These are phyloP conservation scores for Alnus glutinosa DNA, from an alignment of 306 rosid species.

Conservation along the genomic window DNA sequence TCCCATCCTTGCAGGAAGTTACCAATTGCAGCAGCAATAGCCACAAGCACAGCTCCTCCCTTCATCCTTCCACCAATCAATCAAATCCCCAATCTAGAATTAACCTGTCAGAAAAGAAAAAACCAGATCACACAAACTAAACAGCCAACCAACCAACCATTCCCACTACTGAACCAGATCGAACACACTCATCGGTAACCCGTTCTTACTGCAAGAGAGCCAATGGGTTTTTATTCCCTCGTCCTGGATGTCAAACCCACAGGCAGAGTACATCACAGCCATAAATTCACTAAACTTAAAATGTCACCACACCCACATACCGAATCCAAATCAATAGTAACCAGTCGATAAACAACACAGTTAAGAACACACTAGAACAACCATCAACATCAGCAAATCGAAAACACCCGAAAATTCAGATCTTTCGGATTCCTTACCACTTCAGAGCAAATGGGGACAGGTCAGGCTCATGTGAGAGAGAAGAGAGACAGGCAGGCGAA, in stretches of 20 bases:
- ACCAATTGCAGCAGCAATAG: slow-evolving; percentile 84
- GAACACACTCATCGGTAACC: not conserved
- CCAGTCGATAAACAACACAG: not conserved
- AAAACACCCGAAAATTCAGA: not conserved
- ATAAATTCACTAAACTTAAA: not conserved
- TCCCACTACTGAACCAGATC: slow-evolving; percentile 15
- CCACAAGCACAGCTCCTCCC: slow-evolving; percentile 79
- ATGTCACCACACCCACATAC: slow-evolving; percentile 4
- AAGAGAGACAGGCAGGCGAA: not conserved
- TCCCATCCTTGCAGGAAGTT: slow-evolving; percentile 95
- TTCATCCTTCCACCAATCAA: slow-evolving; percentile 43
- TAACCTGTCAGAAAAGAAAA: slow-evolving; percentile 20
- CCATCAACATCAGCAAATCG: not conserved
- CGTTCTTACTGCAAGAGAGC: not conserved
- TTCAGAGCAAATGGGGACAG: not conserved
- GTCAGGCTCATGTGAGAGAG: not conserved
- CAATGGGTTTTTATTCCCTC: not conserved
- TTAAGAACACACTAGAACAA: slow-evolving; percentile 4
- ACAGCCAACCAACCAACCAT: too few species aligned
- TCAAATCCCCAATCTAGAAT: slow-evolving; percentile 15
- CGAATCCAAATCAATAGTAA: slow-evolving; percentile 2
- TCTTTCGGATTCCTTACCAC: slow-evolving; percentile 14
- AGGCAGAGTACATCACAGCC: not conserved
- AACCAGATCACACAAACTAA: slow-evolving; percentile 13
- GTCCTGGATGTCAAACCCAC: not conserved